A percentile compares a stretch with the other conserved stretches of the same genome.
Conservation (phyloP, 306 rosid genomes). For the Cucurbita ficifolia region DNA sequence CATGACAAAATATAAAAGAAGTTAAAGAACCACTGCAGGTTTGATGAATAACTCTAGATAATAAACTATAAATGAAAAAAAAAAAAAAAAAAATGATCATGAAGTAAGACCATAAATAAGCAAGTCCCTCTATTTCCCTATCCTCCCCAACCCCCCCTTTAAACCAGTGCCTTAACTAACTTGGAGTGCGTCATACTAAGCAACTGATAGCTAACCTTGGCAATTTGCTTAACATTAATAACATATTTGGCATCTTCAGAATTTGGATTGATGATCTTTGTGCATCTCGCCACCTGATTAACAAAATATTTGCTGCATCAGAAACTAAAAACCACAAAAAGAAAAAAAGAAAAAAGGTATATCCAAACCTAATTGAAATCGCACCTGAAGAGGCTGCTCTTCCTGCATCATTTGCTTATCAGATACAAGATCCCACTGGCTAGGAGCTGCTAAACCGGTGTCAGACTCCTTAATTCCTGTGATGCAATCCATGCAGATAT, state of each 20-base stretch:
- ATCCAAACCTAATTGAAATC: neutral
- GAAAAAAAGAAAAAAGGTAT: neutral
- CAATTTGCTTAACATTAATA: constrained; percentile 93
- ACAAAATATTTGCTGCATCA: constrained; percentile 12
- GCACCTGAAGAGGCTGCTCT: constrained; percentile 98
- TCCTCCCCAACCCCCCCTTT: neutral
- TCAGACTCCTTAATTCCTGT: constrained; percentile 96
- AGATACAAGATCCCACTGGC: constrained; percentile 99
- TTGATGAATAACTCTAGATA: neutral
- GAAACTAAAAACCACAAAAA: neutral
- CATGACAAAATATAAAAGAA: constrained; percentile 12
- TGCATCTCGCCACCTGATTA: constrained; percentile 89
- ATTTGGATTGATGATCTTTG: constrained; percentile 92
- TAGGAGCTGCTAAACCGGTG: constrained; percentile 98
- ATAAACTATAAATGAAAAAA: neutral
- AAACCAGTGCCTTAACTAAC: neutral
- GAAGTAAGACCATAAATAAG: neutral
- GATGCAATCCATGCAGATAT: constrained; percentile 1
- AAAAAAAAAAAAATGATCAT: neutral
- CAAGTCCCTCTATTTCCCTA: neutral
- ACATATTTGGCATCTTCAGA: constrained; percentile 96
- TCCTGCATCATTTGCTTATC: constrained; percentile 99
- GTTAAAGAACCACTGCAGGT: constrained; percentile 12
- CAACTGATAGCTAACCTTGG: constrained; percentile 40
- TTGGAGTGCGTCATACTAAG: neutral